Percentiles rank a stretch among this genome's conserved stretches.
phyloP scores from a whole-genome alignment of 495 filamentous ascomycete genomes.

The Penicillium ochrochloron region DNA sequence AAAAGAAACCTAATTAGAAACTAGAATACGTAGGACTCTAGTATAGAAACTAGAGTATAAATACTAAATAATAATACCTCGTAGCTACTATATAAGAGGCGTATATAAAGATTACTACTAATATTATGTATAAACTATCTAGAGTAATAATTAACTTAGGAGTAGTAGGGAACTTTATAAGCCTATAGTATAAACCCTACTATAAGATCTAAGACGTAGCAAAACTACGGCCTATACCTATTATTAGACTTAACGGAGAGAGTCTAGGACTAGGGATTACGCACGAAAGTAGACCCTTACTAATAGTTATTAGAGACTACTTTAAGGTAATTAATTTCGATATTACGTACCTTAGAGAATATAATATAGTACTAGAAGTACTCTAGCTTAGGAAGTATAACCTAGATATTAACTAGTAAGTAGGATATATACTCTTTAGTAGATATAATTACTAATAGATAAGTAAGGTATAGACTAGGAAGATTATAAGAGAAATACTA shows the following conservation, averaged over 20 bases:
- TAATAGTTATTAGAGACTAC: constrained; percentile 19
- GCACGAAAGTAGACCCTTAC: background rate
- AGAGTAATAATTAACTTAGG: constrained; percentile 6
- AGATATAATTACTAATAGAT: background rate
- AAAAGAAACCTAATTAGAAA: constrained; percentile 7
- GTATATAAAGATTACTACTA: background rate
- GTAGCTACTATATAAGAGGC: background rate
- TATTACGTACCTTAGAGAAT: constrained; percentile 8
- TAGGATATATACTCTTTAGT: background rate
- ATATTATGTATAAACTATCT: constrained; percentile 8
- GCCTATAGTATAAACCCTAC: background rate
- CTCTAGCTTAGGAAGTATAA: background rate
- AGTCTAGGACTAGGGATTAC: background rate
- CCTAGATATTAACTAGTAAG: background rate
- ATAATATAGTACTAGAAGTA: constrained; percentile 4
- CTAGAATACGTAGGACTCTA: background rate
- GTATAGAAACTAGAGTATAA: constrained; percentile 3
- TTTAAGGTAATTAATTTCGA: constrained; percentile 19
- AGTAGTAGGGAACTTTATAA: constrained; percentile 5
- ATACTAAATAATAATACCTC: background rate
- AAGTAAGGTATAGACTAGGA: background rate
- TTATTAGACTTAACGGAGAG: background rate
- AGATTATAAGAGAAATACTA: background rate
- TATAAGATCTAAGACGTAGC: background rate
- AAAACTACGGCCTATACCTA: background rate